Percentiles rank a stretch among this genome's conserved stretches.
phyloP scores from a whole-genome alignment of 2,329 filamentous ascomycete genomes.

The Fusarium secorum region DNA sequence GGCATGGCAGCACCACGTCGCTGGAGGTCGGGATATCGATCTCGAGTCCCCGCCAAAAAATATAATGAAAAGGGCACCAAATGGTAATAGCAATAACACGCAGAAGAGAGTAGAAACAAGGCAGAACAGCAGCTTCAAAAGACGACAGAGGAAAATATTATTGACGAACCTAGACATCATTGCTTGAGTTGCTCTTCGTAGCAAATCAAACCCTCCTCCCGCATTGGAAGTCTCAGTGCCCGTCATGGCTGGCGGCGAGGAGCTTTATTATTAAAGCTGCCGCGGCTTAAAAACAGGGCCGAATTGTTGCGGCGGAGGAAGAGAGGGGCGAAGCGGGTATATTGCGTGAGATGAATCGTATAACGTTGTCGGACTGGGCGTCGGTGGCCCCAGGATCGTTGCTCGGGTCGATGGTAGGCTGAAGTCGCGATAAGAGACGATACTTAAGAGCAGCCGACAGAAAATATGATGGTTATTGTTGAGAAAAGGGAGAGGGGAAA shows the following conservation, averaged over 20 bases:
- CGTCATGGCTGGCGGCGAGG: slow-evolving; percentile 56
- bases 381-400: slow-evolving; percentile 26
- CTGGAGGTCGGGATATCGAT: slow-evolving; percentile 16
- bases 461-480: slow-evolving; percentile 34
- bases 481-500: slow-evolving; percentile 30
- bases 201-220: slow-evolving; percentile 63
- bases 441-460: slow-evolving; percentile 7
- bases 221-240: slow-evolving; percentile 55
- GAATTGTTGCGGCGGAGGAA: slow-evolving; percentile 32
- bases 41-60: background rate
- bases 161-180: slow-evolving; percentile 69
- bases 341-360: slow-evolving; percentile 31
- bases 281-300: slow-evolving; percentile 35
- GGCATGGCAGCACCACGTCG: slow-evolving; percentile 20
- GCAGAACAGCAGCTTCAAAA: slow-evolving; percentile 24
- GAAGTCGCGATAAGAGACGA: slow-evolving; percentile 16
- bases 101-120: background rate
- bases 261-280: slow-evolving; percentile 39
- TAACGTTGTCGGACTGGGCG: slow-evolving; percentile 30
- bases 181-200: slow-evolving; percentile 67
- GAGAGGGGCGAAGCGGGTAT: slow-evolving; percentile 33
- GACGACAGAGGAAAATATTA: slow-evolving; percentile 34
- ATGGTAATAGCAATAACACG: slow-evolving; percentile 25
- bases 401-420: slow-evolving; percentile 12
- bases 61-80: slow-evolving; percentile 4